Evolutionary conservation across 1,284 basidiomycete genomes (phyloP).

Genomic region (Filobasidium uniguttulatum): DNA sequence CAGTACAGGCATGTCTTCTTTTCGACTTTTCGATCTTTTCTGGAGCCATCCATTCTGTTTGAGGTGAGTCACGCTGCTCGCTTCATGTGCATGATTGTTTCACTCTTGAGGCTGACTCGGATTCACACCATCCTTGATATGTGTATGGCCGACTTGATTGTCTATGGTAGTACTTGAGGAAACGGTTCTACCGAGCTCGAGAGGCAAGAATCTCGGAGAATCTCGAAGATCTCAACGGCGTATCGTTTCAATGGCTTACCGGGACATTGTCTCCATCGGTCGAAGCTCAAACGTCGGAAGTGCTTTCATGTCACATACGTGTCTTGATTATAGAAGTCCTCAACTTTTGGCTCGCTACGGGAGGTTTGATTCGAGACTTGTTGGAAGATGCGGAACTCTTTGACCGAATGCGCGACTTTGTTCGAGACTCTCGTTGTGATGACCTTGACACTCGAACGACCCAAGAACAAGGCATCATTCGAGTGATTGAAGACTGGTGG

Average conservation of each 20-base stretch:
- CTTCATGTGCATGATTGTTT: too few species aligned
- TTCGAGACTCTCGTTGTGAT: conserved; percentile 24
- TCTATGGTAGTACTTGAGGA: too few species aligned
- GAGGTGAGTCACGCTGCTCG: conserved; percentile 46
- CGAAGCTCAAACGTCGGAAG: not conserved
- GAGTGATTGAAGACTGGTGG: not conserved
- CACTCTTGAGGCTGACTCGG: too few species aligned
- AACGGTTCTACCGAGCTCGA: conserved; percentile 7
- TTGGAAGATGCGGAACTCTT: conserved; percentile 55
- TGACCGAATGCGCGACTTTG: conserved; percentile 46
- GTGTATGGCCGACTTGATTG: too few species aligned
- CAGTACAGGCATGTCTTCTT: conserved; percentile 66
- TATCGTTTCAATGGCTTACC: not conserved
- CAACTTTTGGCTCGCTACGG: conserved; percentile 53
- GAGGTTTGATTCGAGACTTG: conserved; percentile 58
- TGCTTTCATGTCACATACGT: conserved; percentile 26
- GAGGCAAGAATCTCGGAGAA: not conserved
- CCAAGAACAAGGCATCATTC: not conserved
- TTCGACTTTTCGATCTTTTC: conserved; percentile 61
- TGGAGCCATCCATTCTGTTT: conserved; percentile 62
- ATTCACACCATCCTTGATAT: too few species aligned
- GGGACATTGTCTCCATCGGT: not conserved
- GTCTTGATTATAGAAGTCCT: conserved; percentile 51
- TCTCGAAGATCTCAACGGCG: not conserved
- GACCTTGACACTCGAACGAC: not conserved